Evolutionary conservation across 768 basidiomycete species (phyloP).

Genomic region (Myochromella boudieri): DNA sequence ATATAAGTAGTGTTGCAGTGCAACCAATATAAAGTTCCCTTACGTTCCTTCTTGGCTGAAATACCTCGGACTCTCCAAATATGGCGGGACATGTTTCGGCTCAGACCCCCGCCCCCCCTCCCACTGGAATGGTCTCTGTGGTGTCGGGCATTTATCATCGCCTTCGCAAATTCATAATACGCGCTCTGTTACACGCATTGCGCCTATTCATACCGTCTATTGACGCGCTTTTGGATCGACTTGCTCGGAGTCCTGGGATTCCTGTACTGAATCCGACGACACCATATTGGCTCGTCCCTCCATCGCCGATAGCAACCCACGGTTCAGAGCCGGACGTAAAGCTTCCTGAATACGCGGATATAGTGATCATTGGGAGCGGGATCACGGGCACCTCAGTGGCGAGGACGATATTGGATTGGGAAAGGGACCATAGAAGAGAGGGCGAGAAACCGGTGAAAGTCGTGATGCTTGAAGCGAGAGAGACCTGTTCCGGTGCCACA

Average conservation of each 20-base stretch:
- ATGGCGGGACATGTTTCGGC: too few relatives aligned
- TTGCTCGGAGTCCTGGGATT: constrained; percentile 48
- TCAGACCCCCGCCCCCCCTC: too few relatives aligned
- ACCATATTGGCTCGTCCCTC: constrained; percentile 66
- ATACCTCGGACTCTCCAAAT: too few relatives aligned
- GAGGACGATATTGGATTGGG: constrained; percentile 46
- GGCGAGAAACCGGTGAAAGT: constrained; percentile 37
- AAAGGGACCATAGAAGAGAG: constrained; percentile 19
- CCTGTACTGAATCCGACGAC: constrained; percentile 53
- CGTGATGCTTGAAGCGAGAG: constrained; percentile 81
- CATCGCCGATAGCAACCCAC: constrained; percentile 41
- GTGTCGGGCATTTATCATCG: constrained; percentile 5
- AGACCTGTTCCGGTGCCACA: constrained; percentile 73
- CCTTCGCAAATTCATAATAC: constrained; percentile 18
- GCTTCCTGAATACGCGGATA: constrained; percentile 53
- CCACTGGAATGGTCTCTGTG: constrained; percentile 2
- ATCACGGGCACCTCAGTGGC: constrained; percentile 69
- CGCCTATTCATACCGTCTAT: constrained; percentile 20
- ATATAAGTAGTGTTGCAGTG: too few relatives aligned
- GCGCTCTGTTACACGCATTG: constrained; percentile 18
- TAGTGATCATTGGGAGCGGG: constrained; percentile 77
- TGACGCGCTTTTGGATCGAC: constrained; percentile 25
- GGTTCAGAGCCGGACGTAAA: constrained; percentile 21
- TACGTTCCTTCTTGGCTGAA: too few relatives aligned
- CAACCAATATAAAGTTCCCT: too few relatives aligned